Percentiles rank a stretch among this genome's conserved stretches.
Conservation (phyloP, 306 rosid species). For the Casuarina cunninghamiana region DNA sequence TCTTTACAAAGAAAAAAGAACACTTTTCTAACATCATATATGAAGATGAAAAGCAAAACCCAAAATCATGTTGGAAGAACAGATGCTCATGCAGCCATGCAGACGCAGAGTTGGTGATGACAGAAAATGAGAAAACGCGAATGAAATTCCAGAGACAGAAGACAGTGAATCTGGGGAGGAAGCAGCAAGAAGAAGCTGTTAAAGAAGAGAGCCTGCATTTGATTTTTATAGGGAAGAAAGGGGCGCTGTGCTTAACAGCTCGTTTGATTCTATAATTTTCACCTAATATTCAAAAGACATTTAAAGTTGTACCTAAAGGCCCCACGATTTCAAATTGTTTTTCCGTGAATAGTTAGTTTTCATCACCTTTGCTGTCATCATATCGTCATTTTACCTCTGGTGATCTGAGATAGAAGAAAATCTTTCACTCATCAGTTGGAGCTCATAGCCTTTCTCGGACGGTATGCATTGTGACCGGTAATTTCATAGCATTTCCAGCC, state of each 20-base stretch:
- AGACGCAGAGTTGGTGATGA: neutral
- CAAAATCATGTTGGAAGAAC: neutral
- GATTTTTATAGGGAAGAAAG: neutral
- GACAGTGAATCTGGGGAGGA: neutral
- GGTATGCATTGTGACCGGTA: no score
- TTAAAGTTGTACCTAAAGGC: conserved; percentile 6
- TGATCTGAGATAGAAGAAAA: neutral
- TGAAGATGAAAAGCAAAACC: no score
- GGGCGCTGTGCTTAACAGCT: neutral
- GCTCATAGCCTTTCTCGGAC: no score
- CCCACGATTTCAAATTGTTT: conserved; percentile 10
- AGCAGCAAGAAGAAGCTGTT: neutral
- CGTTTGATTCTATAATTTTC: neutral
- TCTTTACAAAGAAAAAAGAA: no score
- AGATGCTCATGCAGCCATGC: neutral
- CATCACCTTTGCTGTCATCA: conserved; percentile 23
- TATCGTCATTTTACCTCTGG: conserved; percentile 13
- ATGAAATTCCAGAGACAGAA: neutral
- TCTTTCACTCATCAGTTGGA: no score
- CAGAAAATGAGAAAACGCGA: neutral
- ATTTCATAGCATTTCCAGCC: no score
- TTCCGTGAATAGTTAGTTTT: neutral
- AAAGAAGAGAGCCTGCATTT: neutral
- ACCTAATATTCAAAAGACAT: conserved; percentile 16
- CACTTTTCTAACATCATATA: no score